Percentiles rank a stretch among this genome's conserved stretches.
phyloP scores from a whole-genome alignment of 2,329 filamentous ascomycete genomes.

The Talaromyces sp. region DNA sequence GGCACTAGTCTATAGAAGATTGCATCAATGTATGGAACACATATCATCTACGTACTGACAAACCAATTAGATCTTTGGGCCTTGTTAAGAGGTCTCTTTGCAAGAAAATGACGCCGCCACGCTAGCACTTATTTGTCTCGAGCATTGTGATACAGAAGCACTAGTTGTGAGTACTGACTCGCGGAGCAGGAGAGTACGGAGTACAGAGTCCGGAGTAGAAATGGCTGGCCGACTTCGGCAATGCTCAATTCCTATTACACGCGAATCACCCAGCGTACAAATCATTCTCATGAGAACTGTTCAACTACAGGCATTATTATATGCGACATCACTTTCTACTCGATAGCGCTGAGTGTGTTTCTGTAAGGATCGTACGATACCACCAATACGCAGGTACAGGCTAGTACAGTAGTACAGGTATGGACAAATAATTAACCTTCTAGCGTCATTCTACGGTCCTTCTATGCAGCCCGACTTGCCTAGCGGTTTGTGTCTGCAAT shows the following conservation, averaged over 20 bases:
- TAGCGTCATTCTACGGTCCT: slow-evolving; percentile 12
- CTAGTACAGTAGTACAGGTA: no score
- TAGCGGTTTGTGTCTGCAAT: not conserved
- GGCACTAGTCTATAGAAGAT: not conserved
- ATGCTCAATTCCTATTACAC: not conserved
- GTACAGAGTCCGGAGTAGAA: not conserved
- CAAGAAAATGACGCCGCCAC: not conserved
- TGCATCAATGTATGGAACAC: not conserved
- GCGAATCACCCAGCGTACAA: not conserved
- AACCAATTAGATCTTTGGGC: not conserved
- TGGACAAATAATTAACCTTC: slow-evolving; percentile 1
- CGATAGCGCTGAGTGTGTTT: not conserved
- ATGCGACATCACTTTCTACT: not conserved
- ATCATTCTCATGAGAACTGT: not conserved
- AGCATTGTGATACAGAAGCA: not conserved
- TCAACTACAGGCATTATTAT: not conserved
- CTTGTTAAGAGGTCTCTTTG: not conserved
- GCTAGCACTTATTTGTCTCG: not conserved
- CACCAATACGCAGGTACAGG: not conserved
- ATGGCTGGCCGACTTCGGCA: not conserved
- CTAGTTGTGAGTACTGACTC: not conserved
- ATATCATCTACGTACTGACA: no score
- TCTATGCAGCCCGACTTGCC: slow-evolving; percentile 10
- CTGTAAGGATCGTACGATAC: not conserved
- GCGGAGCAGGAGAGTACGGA: not conserved